phyloP scores from a whole-genome alignment of 768 basidiomycete species.

The Xerocomellus amylosporus region DNA sequence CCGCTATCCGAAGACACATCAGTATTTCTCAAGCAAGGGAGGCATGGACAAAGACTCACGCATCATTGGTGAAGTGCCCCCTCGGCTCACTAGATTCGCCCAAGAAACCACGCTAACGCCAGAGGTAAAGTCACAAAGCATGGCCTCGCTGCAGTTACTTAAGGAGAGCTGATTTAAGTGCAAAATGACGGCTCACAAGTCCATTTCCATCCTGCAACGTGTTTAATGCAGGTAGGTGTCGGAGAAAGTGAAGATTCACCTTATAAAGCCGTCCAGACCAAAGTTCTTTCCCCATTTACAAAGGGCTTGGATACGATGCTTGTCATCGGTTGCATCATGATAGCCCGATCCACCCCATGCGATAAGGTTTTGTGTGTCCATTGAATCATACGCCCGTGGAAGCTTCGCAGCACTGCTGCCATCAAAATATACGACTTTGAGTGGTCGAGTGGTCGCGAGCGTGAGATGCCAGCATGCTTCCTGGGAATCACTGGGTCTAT shows the following conservation, averaged over 20 bases:
- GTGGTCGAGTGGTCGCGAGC: conserved; percentile 23
- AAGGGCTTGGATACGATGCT: conserved; percentile 34
- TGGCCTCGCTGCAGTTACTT: conserved; percentile 30
- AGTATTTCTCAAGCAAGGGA: background rate
- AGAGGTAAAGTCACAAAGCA: conserved; percentile 34
- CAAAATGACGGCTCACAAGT: conserved; percentile 26
- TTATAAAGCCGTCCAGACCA: conserved; percentile 46
- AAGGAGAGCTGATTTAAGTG: background rate
- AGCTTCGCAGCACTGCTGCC: conserved; percentile 49
- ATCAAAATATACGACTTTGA: conserved; percentile 52
- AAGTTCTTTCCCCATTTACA: conserved; percentile 44
- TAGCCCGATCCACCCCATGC: conserved; percentile 36
- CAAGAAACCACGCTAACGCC: conserved; percentile 29
- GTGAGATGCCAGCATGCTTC: conserved; percentile 20
- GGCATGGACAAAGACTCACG: background rate
- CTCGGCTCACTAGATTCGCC: conserved; percentile 3
- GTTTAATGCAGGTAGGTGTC: background rate
- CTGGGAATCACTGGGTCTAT: background rate
- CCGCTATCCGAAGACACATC: background rate
- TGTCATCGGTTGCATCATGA: conserved; percentile 26
- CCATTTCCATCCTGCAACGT: conserved; percentile 27
- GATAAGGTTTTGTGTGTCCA: conserved; percentile 50
- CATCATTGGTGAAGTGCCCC: accelerated
- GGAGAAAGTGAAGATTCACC: conserved; percentile 22
- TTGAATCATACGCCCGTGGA: conserved; percentile 33